Conservation (phyloP, 78 protist genomes). For the Guillardia theta region DNA sequence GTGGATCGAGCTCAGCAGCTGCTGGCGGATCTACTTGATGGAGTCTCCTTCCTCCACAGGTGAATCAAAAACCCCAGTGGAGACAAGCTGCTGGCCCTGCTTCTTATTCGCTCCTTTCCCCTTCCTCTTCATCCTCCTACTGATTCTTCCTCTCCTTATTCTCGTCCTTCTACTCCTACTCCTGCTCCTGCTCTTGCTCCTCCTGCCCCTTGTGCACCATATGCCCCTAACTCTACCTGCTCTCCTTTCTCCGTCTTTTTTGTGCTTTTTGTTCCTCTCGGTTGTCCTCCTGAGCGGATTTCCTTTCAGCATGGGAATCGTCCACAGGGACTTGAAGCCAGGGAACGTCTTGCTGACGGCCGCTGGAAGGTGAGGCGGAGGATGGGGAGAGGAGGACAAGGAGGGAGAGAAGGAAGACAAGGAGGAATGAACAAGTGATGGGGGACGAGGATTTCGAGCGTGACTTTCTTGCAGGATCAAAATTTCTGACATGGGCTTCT, state of each 20-base stretch:
- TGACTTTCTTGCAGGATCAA: too few relatives aligned
- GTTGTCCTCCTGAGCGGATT: background rate
- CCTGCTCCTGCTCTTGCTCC: background rate
- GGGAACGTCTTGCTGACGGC: background rate
- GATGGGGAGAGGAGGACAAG: background rate
- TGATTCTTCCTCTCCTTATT: background rate
- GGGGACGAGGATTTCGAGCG: too few relatives aligned
- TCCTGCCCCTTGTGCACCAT: background rate
- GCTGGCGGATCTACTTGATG: too few relatives aligned
- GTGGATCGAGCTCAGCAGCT: too few relatives aligned
- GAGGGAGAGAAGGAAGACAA: background rate
- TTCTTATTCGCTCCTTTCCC: background rate
- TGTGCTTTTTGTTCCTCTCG: background rate
- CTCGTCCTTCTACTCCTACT: background rate
- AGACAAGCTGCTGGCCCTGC: background rate
- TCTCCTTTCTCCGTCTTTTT: background rate
- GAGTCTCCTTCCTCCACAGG: too few relatives aligned
- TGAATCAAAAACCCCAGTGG: too few relatives aligned
- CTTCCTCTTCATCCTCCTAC: background rate
- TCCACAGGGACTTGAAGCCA: background rate
- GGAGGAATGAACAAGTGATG: background rate
- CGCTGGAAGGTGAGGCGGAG: background rate
- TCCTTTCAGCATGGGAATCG: background rate
- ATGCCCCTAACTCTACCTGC: background rate
- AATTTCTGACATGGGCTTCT: constrained; percentile 9